A percentile compares a stretch with the other conserved stretches of the same genome.
Conservation (phyloP, 257 asterid genomes). For the Scutellaria galericulata region DNA sequence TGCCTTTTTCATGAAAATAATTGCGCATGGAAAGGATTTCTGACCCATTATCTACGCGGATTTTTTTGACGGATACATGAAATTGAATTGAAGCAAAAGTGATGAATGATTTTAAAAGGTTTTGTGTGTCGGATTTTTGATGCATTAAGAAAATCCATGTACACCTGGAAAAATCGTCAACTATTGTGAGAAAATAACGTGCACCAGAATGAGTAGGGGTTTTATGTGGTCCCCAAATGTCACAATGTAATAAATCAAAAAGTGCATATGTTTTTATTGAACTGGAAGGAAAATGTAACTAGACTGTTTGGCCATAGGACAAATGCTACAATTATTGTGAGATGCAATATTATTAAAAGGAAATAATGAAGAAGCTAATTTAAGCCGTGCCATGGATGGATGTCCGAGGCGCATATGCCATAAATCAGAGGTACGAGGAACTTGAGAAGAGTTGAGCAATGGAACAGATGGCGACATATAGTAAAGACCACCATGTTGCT, state of each 20-base stretch:
- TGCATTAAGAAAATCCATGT: background rate
- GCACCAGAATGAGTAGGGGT: background rate
- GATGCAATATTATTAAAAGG: background rate
- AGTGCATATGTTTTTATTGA: background rate
- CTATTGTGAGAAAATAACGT: background rate
- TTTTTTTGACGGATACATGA: background rate
- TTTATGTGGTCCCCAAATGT: slow-evolving; percentile 1
- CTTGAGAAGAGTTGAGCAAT: too few relatives aligned
- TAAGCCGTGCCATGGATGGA: background rate
- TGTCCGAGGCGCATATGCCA: background rate
- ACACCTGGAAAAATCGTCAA: background rate
- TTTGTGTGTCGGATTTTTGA: background rate
- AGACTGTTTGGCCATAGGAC: background rate
- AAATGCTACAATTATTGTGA: background rate
- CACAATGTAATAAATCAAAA: slow-evolving; percentile 2
- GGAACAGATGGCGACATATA: background rate
- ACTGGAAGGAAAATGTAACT: background rate
- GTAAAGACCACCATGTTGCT: too few relatives aligned
- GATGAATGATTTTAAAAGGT: background rate
- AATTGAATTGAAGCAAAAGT: background rate
- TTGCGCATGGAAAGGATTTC: background rate
- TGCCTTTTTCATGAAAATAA: background rate
- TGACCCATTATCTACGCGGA: background rate
- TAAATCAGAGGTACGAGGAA: too few relatives aligned
- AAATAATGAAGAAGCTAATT: background rate